These are phyloP conservation scores for Pyrenochaeta sp. DNA, from an alignment of 2,329 filamentous ascomycete genomes.

Conservation along the genomic window DNA sequence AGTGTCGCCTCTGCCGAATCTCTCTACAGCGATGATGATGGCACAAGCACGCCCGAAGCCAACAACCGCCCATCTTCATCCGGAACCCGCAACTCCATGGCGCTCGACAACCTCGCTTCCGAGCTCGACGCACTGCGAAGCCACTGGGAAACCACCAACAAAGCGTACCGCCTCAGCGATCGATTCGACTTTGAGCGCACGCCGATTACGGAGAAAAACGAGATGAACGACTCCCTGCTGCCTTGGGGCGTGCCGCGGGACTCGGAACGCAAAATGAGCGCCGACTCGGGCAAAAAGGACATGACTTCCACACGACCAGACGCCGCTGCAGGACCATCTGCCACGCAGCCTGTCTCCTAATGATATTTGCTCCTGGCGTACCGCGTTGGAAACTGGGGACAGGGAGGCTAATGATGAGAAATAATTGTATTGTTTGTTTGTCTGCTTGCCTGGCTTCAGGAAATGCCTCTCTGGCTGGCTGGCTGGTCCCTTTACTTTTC, in stretches of 20 bases:
- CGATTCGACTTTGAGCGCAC: conserved; percentile 82
- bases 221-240: conserved; percentile 41
- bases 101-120: conserved; percentile 87
- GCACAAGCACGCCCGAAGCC: conserved; percentile 43
- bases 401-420: too few relatives aligned
- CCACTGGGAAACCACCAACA: conserved; percentile 96
- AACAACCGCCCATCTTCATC: conserved; percentile 32
- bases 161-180: conserved; percentile 89
- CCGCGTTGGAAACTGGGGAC: neutral
- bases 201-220: conserved; percentile 45
- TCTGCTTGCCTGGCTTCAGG: too few relatives aligned
- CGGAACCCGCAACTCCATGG: conserved; percentile 66
- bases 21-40: conserved; percentile 54
- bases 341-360: conserved; percentile 3
- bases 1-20: conserved; percentile 68
- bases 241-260: conserved; percentile 46
- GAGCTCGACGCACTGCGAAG: conserved; percentile 89
- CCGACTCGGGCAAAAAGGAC: conserved; percentile 6
- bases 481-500: too few relatives aligned
- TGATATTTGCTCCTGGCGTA: neutral
- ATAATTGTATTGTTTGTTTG: too few relatives aligned
- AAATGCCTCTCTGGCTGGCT: too few relatives aligned
- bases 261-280: conserved; percentile 34
- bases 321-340: conserved; percentile 4
- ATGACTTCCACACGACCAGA: conserved; percentile 3